Percentiles rank a stretch among this genome's conserved stretches.
phyloP scores from a whole-genome alignment of 1,284 basidiomycete species.

The Moesziomyces parantarcticus region DNA sequence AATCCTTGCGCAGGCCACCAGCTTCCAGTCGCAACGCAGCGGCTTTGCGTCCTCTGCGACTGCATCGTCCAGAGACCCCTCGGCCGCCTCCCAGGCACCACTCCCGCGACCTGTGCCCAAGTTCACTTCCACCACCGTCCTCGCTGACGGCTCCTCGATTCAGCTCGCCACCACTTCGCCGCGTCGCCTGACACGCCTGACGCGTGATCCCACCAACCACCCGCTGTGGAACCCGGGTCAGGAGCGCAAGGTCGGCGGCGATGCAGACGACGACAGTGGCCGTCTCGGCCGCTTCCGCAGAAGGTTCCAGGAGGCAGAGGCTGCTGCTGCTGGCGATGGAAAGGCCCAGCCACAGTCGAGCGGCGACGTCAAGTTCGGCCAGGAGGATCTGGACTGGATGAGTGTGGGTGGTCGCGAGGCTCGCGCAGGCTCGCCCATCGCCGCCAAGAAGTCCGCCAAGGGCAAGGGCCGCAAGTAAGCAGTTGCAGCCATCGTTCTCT shows the following conservation, averaged over 20 bases:
- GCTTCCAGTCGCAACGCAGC: constrained; percentile 24
- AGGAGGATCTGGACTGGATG: constrained; percentile 66
- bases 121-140: constrained; percentile 57
- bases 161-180: constrained; percentile 64
- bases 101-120: constrained; percentile 62
- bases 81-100: constrained; percentile 20
- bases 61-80: constrained; percentile 29
- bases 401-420: constrained; percentile 65
- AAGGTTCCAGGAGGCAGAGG: constrained; percentile 55
- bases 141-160: constrained; percentile 66
- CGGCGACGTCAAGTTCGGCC: constrained; percentile 54
- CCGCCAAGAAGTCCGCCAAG: constrained; percentile 57
- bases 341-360: constrained; percentile 12
- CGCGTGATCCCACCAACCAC: constrained; percentile 65
- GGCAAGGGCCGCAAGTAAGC: constrained; percentile 60
- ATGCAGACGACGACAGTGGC: constrained; percentile 62
- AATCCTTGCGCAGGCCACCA: constrained; percentile 18
- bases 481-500: neutral
- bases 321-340: constrained; percentile 12
- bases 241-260: constrained; percentile 51
- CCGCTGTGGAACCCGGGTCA: constrained; percentile 65
- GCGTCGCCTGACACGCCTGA: constrained; percentile 50
- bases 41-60: constrained; percentile 26
- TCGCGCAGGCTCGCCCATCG: constrained; percentile 50
- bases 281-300: constrained; percentile 64